Base-by-base conservation (phyloP, 352 stramenopile genomes). In the Phytophthora pini region DNA sequence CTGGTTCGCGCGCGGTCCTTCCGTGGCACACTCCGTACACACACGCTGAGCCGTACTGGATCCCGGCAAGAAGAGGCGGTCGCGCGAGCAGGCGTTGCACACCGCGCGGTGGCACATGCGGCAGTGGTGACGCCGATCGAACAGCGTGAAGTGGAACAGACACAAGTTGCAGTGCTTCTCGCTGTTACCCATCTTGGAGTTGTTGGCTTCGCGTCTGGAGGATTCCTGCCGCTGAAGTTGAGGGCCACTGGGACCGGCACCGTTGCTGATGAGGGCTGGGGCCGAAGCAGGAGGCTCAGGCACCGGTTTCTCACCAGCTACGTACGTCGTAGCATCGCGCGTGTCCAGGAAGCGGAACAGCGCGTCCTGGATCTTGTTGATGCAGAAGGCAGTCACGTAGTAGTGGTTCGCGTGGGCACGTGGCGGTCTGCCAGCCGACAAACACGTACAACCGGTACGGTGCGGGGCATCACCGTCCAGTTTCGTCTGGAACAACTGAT, bases 131-230 rank as follows among this genome's bases (percentile, higher is more conserved):
- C 88, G 88, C 15, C 89, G 86, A 56, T 95, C 87, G 50, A 97
- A 95, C 54, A 97, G 84, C 57, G 87, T 95, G 55, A 97, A 97
- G 75, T 94, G 86, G 72, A 95, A 95, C 38, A 95, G 65, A 68
- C 89, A 97, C 54, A 94, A 67, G 68, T 97, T 95, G 72, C 89
- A 97, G 72, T 96, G 85, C 70, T 92, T 92, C 70, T 93, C 87
- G 60, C 89, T 96, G 54, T 74, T 84, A 41, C 76, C 72, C 65
- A 89, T 92, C 63, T 77, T 77, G 5, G 73, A 79, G 54, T 70
- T 77, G 61, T 86, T 89, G 50, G 70, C 83, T 48, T 90, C 76
- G 5, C 80, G 80, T 29, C 74, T 58, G 27, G 76, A 76, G 4
- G 69, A 78, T 48, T 81, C 79, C 62, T 93, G 76, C 13, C 84